Conservation (phyloP, 192 early-diverging fungal genomes). For the Borealophlyctis nickersoniae region DNA sequence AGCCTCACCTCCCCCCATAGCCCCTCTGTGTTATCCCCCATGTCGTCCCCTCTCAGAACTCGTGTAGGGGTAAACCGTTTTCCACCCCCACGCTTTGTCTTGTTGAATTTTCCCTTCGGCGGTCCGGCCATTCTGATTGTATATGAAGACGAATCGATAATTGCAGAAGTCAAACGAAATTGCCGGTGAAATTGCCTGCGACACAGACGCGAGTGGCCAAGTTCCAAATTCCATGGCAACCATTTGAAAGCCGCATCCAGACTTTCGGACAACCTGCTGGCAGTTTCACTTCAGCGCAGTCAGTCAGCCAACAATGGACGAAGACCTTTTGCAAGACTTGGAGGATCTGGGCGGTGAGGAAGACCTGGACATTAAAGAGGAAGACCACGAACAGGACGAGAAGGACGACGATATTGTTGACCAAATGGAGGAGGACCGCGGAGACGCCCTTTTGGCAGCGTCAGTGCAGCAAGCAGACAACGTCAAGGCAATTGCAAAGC, state of each 20-base stretch:
- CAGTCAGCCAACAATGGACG: constrained; percentile 65
- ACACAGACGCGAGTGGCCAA: no score
- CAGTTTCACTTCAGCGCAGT: no score
- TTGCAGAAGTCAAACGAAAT: no score
- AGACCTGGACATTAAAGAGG: constrained; percentile 33
- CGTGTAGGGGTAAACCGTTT: constrained; percentile 27
- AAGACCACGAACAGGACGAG: constrained; percentile 34
- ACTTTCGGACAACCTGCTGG: no score
- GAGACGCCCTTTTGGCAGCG: constrained; percentile 14
- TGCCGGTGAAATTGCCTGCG: no score
- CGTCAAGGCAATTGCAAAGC: constrained; percentile 64
- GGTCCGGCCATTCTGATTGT: constrained; percentile 9
- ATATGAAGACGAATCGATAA: no score
- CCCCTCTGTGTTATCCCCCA: constrained; percentile 16
- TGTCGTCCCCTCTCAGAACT: constrained; percentile 23
- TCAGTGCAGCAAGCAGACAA: constrained; percentile 37
- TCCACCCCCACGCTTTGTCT: constrained; percentile 50
- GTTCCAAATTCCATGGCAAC: no score
- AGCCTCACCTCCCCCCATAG: no score
- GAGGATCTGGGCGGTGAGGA: constrained; percentile 45
- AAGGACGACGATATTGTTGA: constrained; percentile 53
- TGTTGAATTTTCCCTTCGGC: constrained; percentile 73
- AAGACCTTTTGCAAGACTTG: constrained; percentile 85
- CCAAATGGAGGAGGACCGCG: constrained; percentile 44
- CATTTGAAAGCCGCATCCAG: no score